Evolutionary conservation across 2,329 filamentous ascomycete species (phyloP).

Genomic region (Colletotrichum karsti): DNA sequence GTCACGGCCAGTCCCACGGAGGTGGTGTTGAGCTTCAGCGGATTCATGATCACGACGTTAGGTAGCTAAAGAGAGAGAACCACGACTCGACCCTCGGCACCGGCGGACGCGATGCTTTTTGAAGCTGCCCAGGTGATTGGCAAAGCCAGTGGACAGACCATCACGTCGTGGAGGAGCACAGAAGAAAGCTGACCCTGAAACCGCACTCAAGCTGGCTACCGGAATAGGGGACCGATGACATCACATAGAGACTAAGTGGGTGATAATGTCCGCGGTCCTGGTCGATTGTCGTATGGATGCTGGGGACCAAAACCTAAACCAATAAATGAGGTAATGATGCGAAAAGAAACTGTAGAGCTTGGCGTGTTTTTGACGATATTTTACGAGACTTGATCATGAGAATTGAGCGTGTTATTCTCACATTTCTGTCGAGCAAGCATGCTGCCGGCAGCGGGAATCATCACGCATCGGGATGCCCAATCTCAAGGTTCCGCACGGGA

Average conservation of each 20-base stretch:
- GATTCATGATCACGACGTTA: constrained; percentile 51
- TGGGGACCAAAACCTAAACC: background rate
- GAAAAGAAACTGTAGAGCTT: background rate
- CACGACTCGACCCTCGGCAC: background rate
- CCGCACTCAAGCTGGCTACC: constrained; percentile 8
- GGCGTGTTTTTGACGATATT: background rate
- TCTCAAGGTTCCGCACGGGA: constrained; percentile 7
- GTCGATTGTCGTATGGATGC: background rate
- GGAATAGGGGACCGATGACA: constrained; percentile 29
- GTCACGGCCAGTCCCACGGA: constrained; percentile 85
- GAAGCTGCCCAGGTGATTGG: constrained; percentile 7
- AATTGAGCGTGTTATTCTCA: background rate
- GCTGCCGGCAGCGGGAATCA: background rate
- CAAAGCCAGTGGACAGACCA: constrained; percentile 14
- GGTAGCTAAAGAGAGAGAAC: background rate
- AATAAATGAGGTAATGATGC: background rate
- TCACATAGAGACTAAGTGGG: constrained; percentile 24
- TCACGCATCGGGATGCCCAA: constrained; percentile 5
- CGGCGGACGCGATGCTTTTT: constrained; percentile 2
- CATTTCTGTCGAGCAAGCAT: background rate
- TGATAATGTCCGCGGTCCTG: constrained; percentile 16
- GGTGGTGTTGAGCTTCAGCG: constrained; percentile 73
- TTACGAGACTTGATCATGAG: background rate
- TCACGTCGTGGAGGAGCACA: constrained; percentile 11
- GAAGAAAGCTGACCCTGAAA: constrained; percentile 16